Evolutionary conservation across 2,329 filamentous ascomycete genomes (phyloP), one percentile per base, ranked within the genome.

Genomic region (Cercospora brassicicola): DNA sequence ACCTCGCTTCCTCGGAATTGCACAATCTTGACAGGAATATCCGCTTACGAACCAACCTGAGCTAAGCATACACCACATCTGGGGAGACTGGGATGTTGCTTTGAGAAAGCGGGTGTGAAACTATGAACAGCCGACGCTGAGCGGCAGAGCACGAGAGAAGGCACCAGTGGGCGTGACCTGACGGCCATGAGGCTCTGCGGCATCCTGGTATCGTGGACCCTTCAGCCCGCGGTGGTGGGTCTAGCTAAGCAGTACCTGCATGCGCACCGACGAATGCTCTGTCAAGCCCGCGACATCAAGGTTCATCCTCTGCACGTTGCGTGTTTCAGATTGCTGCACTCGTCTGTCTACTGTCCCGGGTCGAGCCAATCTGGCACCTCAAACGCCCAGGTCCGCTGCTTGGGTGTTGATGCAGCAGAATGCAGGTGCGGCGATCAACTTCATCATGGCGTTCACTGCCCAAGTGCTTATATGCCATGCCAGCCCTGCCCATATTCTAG

Each of bases 221-320:
- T 64, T 64, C 62, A 42, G 9, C 33, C 39, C 51, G 33, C 28
- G 11, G 31, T 33, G 51, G 66, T 67, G 74, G 70, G 69, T 67
- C 69, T 65, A 26, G 51, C 68, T 69, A 72, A 70, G 60, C 48
- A 62, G 73, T 74, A 71, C 73, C 73, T 75, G 73, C 73, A 74
- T 67, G 65, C 59, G 64, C 62, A 30, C 53, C 63, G 69, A 69
- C 74, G 70, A 74, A 75, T 73, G 66, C 65, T 63, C 66, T 70
- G 67, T 71, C 67, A 69, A 64, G 67, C 36, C 56, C 55, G 23
- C 33, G 56, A 39, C 64, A 67, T 71, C 45, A 69, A 69, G 62
- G 72, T 64, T 33, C 68, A 74, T 75, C 74, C 65, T 68, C 67
- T 69, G 69, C 69, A 71, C 59, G 66, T 70, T 60, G 59, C 68